Evolutionary conservation across 129 eudicot genomes (phyloP).

Genomic region (Rutidosis leptorrhynchoides): DNA sequence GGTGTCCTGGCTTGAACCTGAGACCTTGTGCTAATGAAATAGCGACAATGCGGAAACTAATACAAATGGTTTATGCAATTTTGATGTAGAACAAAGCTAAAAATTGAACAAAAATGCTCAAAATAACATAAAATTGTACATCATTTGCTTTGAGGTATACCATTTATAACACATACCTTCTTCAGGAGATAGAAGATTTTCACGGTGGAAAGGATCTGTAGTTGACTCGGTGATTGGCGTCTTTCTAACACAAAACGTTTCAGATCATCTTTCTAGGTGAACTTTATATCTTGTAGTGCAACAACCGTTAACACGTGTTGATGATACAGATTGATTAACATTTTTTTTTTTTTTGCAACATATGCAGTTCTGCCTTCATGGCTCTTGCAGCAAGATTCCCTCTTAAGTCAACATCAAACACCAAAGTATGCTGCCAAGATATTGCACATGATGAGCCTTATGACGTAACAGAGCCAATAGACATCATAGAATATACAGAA

Average conservation of each 20-base stretch:
- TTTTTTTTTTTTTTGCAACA: not conserved
- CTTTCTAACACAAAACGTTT: conserved; percentile 16
- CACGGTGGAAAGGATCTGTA: conserved; percentile 18
- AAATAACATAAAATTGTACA: too few relatives aligned
- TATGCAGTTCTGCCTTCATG: conserved; percentile 20
- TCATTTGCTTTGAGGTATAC: not conserved
- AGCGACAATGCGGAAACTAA: not conserved
- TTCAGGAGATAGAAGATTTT: conserved; percentile 19
- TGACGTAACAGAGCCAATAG: conserved; percentile 9
- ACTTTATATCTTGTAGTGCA: not conserved
- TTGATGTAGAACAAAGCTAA: conserved; percentile 6
- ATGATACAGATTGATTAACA: not conserved
- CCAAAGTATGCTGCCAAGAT: not conserved
- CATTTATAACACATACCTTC: not conserved
- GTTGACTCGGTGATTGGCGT: conserved; percentile 17
- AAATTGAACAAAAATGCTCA: not conserved
- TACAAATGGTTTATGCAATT: conserved; percentile 10
- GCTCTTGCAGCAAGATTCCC: conserved; percentile 14
- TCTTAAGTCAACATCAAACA: conserved; percentile 8
- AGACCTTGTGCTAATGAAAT: not conserved
- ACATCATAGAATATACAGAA: conserved; percentile 24
- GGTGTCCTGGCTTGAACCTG: too few relatives aligned
- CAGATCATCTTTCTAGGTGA: conserved; percentile 17
- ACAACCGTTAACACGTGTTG: not conserved
- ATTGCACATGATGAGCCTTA: not conserved